A percentile compares a stretch with the other conserved stretches of the same genome.
These are phyloP conservation scores for Melaleuca alternifolia DNA, from an alignment of 345 rosid genomes.

Conservation along the genomic window DNA sequence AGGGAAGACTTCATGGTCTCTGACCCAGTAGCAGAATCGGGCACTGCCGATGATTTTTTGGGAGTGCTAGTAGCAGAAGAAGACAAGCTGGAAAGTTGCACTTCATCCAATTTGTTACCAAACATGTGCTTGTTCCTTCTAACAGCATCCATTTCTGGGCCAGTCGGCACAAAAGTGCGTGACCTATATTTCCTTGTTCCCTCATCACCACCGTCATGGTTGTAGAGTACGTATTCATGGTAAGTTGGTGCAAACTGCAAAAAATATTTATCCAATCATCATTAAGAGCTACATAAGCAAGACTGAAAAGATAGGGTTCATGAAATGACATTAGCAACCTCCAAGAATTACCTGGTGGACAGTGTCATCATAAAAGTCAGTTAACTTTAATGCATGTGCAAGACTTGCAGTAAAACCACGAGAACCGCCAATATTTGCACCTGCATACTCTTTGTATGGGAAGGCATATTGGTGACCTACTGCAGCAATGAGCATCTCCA, in stretches of 20 bases:
- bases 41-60: constrained; percentile 16
- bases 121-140: constrained; percentile 67
- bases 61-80: constrained; percentile 66
- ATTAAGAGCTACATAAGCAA: neutral
- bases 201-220: constrained; percentile 79
- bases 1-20: constrained; percentile 71
- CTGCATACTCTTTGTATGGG: constrained; percentile 98
- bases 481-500: constrained; percentile 97
- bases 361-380: constrained; percentile 95
- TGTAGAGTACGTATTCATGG: constrained; percentile 95
- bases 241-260: constrained; percentile 93
- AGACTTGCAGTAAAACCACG: constrained; percentile 72
- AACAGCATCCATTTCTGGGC: constrained; percentile 93
- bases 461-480: constrained; percentile 88
- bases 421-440: constrained; percentile 78
- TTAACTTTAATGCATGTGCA: constrained; percentile 80
- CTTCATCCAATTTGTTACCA: constrained; percentile 68
- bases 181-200: constrained; percentile 86
- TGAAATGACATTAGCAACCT: neutral
- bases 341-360: constrained; percentile 75
- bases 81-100: constrained; percentile 51
- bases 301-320: neutral
- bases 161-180: constrained; percentile 96
- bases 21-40: constrained; percentile 10
- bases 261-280: constrained; percentile 1